phyloP scores from a whole-genome alignment of 164 flowering plant species.

The Akebia trifoliata region DNA sequence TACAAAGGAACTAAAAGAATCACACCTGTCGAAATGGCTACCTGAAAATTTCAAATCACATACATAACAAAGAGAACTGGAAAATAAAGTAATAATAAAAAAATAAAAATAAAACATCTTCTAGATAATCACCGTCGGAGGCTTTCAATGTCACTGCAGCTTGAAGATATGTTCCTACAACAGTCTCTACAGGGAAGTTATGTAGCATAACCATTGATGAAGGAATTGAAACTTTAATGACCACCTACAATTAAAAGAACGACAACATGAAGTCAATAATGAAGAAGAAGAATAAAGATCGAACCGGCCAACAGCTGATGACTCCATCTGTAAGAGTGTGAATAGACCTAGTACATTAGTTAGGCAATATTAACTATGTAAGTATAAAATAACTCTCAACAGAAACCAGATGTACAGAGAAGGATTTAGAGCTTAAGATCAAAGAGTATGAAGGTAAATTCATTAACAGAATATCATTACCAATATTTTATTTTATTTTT shows the following conservation, averaged over 20 bases:
- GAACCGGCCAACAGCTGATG: neutral
- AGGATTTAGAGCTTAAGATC: neutral
- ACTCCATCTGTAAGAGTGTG: neutral
- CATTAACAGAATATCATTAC: too few species aligned
- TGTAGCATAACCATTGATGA: constrained; percentile 69
- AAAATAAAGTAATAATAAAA: neutral
- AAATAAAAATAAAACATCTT: neutral
- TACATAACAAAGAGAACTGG: neutral
- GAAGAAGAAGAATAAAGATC: neutral
- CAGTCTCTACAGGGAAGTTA: constrained; percentile 74
- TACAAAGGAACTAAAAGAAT: constrained; percentile 63
- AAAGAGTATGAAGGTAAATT: too few species aligned
- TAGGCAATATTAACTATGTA: too few species aligned
- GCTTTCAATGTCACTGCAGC: constrained; percentile 85
- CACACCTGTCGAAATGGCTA: constrained; percentile 61
- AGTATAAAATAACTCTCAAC: too few species aligned
- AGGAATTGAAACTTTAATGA: constrained; percentile 71
- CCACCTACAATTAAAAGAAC: constrained; percentile 32
- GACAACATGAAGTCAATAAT: neutral
- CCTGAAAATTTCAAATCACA: constrained; percentile 36
- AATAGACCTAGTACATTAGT: too few species aligned
- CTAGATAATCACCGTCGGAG: constrained; percentile 45
- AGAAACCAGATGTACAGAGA: neutral
- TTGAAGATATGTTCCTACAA: constrained; percentile 70
- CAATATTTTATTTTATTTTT: too few species aligned